These are phyloP conservation scores for Sporisorium reilianum DNA, from an alignment of 1,284 basidiomycete genomes.

Conservation along the genomic window DNA sequence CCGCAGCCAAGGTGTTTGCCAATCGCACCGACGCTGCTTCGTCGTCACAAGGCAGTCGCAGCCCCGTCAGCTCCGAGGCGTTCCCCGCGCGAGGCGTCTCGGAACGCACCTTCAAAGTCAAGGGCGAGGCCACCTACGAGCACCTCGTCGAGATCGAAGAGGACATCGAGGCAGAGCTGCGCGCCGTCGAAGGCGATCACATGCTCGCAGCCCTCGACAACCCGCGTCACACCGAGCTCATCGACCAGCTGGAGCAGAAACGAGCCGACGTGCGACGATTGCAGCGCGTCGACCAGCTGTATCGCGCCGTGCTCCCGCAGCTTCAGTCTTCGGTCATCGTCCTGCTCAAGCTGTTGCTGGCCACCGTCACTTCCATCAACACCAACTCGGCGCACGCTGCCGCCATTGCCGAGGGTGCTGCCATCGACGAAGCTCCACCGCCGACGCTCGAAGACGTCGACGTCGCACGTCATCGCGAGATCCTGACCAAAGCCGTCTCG, in stretches of 20 bases:
- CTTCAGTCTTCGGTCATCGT: constrained; percentile 68
- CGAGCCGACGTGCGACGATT: constrained; percentile 61
- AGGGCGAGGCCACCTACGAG: constrained; percentile 61
- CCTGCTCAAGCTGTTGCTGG: constrained; percentile 65
- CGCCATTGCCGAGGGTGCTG: constrained; percentile 62
- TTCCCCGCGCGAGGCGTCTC: constrained; percentile 29
- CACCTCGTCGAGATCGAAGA: constrained; percentile 60
- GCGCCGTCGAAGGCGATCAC: constrained; percentile 55
- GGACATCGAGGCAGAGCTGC: constrained; percentile 54
- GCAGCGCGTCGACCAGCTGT: constrained; percentile 62
- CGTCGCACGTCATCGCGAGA: constrained; percentile 93
- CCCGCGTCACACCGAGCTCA: constrained; percentile 42
- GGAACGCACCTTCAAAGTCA: constrained; percentile 47
- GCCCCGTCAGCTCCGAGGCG: constrained; percentile 55
- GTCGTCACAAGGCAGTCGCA: constrained; percentile 57
- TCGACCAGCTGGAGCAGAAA: constrained; percentile 52
- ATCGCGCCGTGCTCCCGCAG: constrained; percentile 59
- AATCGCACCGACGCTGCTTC: constrained; percentile 45
- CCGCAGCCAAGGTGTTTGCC: constrained; percentile 26
- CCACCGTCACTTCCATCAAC: constrained; percentile 65
- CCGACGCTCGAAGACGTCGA: constrained; percentile 94
- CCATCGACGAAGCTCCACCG: constrained; percentile 73
- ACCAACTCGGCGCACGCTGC: constrained; percentile 64
- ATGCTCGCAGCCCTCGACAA: constrained; percentile 63
- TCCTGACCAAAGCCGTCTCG: constrained; percentile 95